phyloP scores from a whole-genome alignment of 805 yeast species.

The Torulaspora indica region DNA sequence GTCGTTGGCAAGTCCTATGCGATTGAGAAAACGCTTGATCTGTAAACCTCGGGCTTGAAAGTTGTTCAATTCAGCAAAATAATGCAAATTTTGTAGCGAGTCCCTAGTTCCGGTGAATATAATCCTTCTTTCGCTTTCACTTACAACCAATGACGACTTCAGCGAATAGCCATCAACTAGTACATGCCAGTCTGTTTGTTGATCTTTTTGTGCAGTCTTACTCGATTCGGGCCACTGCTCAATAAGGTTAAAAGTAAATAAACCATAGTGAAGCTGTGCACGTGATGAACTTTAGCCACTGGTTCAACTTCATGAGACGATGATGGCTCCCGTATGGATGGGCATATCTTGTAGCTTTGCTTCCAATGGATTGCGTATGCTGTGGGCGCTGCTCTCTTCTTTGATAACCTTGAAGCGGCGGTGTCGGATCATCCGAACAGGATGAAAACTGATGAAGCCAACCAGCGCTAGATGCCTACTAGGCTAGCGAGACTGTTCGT shows the following conservation, averaged over 20 bases:
- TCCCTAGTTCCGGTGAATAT: not conserved
- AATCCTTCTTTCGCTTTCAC: not conserved
- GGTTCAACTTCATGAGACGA: not conserved
- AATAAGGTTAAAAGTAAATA: conserved; percentile 7
- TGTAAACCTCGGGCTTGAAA: not conserved
- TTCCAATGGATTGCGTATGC: no score
- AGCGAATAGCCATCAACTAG: conserved; percentile 5
- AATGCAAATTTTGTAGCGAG: conserved; percentile 1
- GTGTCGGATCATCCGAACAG: no score
- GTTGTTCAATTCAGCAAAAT: not conserved
- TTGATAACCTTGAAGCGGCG: no score
- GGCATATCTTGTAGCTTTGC: no score
- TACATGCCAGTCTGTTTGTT: not conserved
- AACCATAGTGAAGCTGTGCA: not conserved
- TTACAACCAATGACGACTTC: not conserved
- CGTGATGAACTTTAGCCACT: not conserved
- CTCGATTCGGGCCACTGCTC: conserved; percentile 8
- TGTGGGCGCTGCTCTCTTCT: no score
- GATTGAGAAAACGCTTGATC: not conserved
- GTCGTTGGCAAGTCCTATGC: not conserved
- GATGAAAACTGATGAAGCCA: no score
- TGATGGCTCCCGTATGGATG: no score
- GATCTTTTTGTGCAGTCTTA: conserved; percentile 13
- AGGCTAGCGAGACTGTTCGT: no score
- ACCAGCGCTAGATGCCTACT: no score